These are phyloP conservation scores for Melastoma candidum DNA, from an alignment of 441 rosid genomes.

Conservation along the genomic window DNA sequence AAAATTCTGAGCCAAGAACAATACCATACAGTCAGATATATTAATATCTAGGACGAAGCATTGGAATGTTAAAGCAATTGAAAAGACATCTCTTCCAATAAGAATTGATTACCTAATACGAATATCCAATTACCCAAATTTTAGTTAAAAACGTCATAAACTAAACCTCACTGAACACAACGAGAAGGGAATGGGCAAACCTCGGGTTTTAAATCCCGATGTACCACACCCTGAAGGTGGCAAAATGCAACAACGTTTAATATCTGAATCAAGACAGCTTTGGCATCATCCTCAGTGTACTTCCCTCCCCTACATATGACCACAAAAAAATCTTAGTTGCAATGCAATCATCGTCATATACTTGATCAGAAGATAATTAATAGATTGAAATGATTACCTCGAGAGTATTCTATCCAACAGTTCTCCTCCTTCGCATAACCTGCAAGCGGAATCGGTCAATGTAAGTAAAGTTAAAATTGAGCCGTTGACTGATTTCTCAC, in stretches of 20 bases:
- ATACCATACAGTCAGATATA: too few relatives aligned
- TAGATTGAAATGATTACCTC: constrained; percentile 5
- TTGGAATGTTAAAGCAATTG: neutral
- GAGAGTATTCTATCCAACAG: constrained; percentile 17
- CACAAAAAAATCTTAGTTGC: neutral
- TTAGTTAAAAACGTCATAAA: too few relatives aligned
- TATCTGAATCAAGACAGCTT: constrained; percentile 16
- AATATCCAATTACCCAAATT: too few relatives aligned
- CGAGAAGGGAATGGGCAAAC: neutral
- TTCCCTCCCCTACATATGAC: constrained; percentile 9
- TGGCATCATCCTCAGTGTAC: constrained; percentile 16
- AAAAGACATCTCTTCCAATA: too few relatives aligned
- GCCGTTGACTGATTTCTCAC: too few relatives aligned
- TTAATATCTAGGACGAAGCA: too few relatives aligned
- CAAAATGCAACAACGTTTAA: constrained; percentile 10
- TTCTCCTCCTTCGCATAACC: constrained; percentile 16
- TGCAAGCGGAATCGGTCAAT: neutral
- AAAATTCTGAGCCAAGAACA: constrained; percentile 8
- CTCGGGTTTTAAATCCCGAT: constrained; percentile 18
- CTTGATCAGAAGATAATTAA: neutral
- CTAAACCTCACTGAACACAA: too few relatives aligned
- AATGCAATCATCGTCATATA: neutral
- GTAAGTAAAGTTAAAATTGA: neutral
- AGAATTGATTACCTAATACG: too few relatives aligned
- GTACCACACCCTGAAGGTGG: constrained; percentile 14